These are phyloP conservation scores for Barnettozyma wickerhamii DNA, from an alignment of 805 yeast genomes.

Conservation along the genomic window DNA sequence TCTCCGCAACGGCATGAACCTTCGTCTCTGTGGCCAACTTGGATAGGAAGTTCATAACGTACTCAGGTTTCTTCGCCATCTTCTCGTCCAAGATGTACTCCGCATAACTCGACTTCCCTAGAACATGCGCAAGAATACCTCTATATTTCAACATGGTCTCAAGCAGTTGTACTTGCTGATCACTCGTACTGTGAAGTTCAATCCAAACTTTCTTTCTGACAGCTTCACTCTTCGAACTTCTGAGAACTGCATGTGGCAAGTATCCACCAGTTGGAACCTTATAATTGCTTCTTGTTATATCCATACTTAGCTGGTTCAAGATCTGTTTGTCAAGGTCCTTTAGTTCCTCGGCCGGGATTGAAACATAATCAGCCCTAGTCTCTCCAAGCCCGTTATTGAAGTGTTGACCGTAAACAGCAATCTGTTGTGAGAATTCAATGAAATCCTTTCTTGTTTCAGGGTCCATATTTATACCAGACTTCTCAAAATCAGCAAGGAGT, in stretches of 20 bases:
- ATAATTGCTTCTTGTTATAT: slow-evolving; percentile 36
- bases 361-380: slow-evolving; percentile 14
- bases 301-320: slow-evolving; percentile 28
- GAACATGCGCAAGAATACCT: slow-evolving; percentile 62
- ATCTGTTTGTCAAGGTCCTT: slow-evolving; percentile 22
- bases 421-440: slow-evolving; percentile 73
- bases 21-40: slow-evolving; percentile 50
- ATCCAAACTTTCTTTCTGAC: slow-evolving; percentile 72
- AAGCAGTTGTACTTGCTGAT: slow-evolving; percentile 56
- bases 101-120: slow-evolving; percentile 68
- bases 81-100: slow-evolving; percentile 83
- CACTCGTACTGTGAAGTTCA: slow-evolving; percentile 61
- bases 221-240: slow-evolving; percentile 49
- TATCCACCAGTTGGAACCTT: slow-evolving; percentile 59
- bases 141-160: slow-evolving; percentile 60
- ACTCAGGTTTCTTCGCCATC: slow-evolving; percentile 79
- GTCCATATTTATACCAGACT: slow-evolving; percentile 83
- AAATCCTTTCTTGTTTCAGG: slow-evolving; percentile 61
- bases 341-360: slow-evolving; percentile 20
- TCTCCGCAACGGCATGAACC: slow-evolving; percentile 56
- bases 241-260: slow-evolving; percentile 59
- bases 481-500: slow-evolving; percentile 77
- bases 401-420: slow-evolving; percentile 76
- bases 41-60: slow-evolving; percentile 65
- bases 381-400: slow-evolving; percentile 38